These are phyloP conservation scores for Trebouxia sp. DNA, from an alignment of 139 green algal species.

Conservation along the genomic window DNA sequence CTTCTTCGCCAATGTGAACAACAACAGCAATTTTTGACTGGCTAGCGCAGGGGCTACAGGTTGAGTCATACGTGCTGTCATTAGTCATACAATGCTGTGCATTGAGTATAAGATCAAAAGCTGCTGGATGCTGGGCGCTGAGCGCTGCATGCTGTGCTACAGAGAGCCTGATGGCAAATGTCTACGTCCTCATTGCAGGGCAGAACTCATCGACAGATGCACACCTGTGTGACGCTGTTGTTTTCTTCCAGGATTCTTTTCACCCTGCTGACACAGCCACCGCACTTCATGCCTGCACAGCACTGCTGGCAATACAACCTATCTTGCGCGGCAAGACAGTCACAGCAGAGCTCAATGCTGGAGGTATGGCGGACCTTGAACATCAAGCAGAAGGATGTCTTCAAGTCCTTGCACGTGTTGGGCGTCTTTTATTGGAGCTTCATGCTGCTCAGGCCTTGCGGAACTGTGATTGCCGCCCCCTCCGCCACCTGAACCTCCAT, in stretches of 20 bases:
- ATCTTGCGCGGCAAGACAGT: background rate
- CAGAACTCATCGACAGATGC: too few species aligned
- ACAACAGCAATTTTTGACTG: too few species aligned
- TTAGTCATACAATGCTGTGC: background rate
- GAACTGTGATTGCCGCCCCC: background rate
- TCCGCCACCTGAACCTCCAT: background rate
- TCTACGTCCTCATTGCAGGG: too few species aligned
- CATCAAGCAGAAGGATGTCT: conserved; percentile 81
- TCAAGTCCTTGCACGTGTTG: background rate
- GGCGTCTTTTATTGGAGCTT: background rate
- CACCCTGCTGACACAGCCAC: conserved; percentile 80
- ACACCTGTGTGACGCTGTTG: conserved; percentile 45
- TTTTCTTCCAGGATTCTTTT: conserved; percentile 73
- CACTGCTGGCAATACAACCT: background rate
- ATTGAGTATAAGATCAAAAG: background rate
- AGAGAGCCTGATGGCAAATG: too few species aligned
- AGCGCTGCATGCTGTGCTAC: background rate
- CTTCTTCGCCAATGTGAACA: too few species aligned
- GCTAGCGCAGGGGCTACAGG: too few species aligned
- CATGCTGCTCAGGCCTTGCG: background rate
- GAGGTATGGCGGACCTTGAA: conserved; percentile 53
- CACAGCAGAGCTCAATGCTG: background rate
- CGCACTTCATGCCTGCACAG: conserved; percentile 86
- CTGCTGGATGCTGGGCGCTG: too few species aligned
- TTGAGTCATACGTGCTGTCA: background rate